phyloP scores from a whole-genome alignment of 2,329 filamentous ascomycete genomes.

The Neurospora crassa region DNA sequence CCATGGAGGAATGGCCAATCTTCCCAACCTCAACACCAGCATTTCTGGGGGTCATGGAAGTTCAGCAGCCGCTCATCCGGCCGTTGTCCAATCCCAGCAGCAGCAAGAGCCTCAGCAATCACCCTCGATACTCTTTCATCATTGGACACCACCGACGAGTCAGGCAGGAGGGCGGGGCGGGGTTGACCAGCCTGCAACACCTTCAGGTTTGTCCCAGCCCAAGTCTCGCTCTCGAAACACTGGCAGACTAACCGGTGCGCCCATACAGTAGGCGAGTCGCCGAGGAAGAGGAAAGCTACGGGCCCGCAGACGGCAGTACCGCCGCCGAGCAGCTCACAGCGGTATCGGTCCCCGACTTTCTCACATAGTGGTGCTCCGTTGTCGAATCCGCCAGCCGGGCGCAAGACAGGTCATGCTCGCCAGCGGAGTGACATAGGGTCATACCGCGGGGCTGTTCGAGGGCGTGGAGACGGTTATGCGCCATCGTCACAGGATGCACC shows the following conservation, averaged over 20 bases:
- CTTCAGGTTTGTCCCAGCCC: constrained; percentile 60
- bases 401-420: constrained; percentile 51
- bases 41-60: constrained; percentile 28
- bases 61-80: constrained; percentile 38
- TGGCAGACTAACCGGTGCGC: constrained; percentile 29
- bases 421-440: constrained; percentile 55
- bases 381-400: constrained; percentile 41
- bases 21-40: constrained; percentile 37
- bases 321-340: constrained; percentile 35
- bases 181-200: constrained; percentile 59
- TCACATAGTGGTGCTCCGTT: constrained; percentile 40
- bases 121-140: constrained; percentile 79
- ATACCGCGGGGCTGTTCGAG: constrained; percentile 32
- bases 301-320: constrained; percentile 40
- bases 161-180: constrained; percentile 44
- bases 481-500: constrained; percentile 23
- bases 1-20: constrained; percentile 25
- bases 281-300: constrained; percentile 74
- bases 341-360: constrained; percentile 45
- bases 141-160: constrained; percentile 76
- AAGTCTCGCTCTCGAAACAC: constrained; percentile 36
- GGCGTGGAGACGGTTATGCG: constrained; percentile 22
- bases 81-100: constrained; percentile 42
- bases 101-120: constrained; percentile 53
- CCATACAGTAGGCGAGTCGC: constrained; percentile 61